These are phyloP conservation scores for Chromosphaera perkinsii DNA, from an alignment of 208 protist species.

Conservation along the genomic window DNA sequence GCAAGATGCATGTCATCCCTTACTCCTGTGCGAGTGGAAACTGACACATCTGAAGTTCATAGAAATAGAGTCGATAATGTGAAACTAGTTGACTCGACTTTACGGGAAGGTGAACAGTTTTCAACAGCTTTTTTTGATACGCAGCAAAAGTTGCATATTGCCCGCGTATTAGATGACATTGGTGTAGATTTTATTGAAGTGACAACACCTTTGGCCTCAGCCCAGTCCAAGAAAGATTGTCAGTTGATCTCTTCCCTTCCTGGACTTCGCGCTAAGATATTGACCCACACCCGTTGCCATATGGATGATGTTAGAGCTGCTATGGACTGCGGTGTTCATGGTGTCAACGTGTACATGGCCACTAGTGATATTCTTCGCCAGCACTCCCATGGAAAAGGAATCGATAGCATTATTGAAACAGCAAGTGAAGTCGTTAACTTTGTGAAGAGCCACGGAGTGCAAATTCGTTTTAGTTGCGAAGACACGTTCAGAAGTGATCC, in stretches of 20 bases:
- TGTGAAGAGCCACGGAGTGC: conserved; percentile 48
- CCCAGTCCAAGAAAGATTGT: conserved; percentile 35
- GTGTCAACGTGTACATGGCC: conserved; percentile 53
- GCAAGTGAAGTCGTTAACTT: conserved; percentile 61
- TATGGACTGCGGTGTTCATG: conserved; percentile 47
- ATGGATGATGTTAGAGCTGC: conserved; percentile 54
- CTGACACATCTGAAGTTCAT: too few species aligned
- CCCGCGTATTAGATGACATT: conserved; percentile 34
- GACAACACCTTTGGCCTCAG: conserved; percentile 37
- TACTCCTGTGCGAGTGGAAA: too few species aligned
- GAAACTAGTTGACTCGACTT: too few species aligned
- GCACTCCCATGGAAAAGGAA: conserved; percentile 56
- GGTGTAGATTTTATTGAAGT: conserved; percentile 54
- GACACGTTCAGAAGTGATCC: conserved; percentile 62
- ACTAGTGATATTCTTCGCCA: conserved; percentile 39
- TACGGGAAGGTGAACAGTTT: conserved; percentile 56
- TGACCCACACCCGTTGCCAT: conserved; percentile 60
- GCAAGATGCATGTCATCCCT: too few species aligned
- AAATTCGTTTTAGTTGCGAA: conserved; percentile 61
- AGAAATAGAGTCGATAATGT: too few species aligned
- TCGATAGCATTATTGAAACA: conserved; percentile 33
- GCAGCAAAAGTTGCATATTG: conserved; percentile 41
- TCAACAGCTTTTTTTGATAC: conserved; percentile 33
- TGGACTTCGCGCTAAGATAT: too few species aligned
- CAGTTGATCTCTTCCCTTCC: conserved; percentile 37